These are phyloP conservation scores for Barbarea vulgaris DNA, from an alignment of 345 rosid genomes.

Conservation along the genomic window DNA sequence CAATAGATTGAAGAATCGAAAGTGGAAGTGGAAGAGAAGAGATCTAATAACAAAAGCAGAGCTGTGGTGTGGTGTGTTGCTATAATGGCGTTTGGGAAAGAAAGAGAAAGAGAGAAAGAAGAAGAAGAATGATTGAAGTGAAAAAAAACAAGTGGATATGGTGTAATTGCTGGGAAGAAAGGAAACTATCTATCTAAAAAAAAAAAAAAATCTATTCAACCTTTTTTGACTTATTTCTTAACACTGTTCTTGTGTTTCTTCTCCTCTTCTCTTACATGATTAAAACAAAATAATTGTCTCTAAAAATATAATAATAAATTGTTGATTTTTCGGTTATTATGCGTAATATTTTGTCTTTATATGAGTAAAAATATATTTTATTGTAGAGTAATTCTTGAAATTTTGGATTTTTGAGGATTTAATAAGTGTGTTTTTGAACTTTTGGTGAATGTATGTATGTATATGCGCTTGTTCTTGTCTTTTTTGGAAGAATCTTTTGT, in stretches of 20 bases:
- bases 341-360: too few species aligned
- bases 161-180: conserved; percentile 21
- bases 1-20: neutral
- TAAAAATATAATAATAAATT: too few species aligned
- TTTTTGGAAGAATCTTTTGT: too few species aligned
- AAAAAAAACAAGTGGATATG: conserved; percentile 43
- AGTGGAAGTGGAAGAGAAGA: conserved; percentile 2
- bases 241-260: too few species aligned
- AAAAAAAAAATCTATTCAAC: conserved; percentile 29
- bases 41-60: conserved; percentile 25
- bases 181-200: conserved; percentile 18
- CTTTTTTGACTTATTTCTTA: conserved; percentile 36
- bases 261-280: too few species aligned
- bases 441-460: too few species aligned
- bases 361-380: too few species aligned
- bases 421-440: too few species aligned
- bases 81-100: conserved; percentile 31
- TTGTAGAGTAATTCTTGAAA: too few species aligned
- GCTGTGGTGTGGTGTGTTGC: neutral
- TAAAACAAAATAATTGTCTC: neutral
- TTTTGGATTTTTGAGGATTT: too few species aligned
- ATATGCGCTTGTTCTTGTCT: too few species aligned
- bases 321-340: too few species aligned
- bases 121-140: conserved; percentile 37
- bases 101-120: neutral